Evolutionary conservation across 1,284 basidiomycete species (phyloP).

Genomic region (Trichosporon sp.): DNA sequence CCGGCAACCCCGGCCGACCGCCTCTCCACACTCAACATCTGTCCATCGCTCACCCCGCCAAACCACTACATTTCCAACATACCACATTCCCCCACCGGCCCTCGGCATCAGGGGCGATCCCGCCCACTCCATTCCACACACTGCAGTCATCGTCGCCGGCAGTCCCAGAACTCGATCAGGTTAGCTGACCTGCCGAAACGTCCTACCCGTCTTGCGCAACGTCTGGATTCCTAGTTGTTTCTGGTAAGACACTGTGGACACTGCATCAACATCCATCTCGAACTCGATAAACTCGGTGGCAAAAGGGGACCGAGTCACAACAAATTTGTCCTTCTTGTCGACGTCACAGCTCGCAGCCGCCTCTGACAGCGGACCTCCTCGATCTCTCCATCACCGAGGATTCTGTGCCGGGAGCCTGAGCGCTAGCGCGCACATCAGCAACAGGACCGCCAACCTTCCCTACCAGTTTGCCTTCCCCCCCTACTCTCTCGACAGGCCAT

Average conservation of each 20-base stretch:
- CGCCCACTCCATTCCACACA: slow-evolving; percentile 5
- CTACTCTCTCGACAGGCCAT: neutral
- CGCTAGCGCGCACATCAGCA: neutral
- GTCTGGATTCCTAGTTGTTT: neutral
- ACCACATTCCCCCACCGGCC: slow-evolving; percentile 2
- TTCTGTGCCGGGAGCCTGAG: neutral
- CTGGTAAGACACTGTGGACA: slow-evolving; percentile 1
- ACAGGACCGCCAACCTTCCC: neutral
- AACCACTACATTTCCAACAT: neutral
- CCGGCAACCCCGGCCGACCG: neutral
- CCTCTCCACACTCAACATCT: neutral
- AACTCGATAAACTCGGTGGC: neutral
- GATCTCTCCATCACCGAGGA: neutral
- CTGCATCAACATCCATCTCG: neutral
- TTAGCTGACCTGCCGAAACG: neutral
- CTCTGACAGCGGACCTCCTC: neutral
- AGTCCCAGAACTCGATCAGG: neutral
- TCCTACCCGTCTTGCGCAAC: neutral
- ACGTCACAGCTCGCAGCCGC: neutral
- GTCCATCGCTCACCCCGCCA: neutral
- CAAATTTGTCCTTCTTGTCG: neutral
- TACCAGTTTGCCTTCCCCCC: neutral
- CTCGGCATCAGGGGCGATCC: slow-evolving; percentile 3
- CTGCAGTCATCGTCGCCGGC: neutral
- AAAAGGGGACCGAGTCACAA: slow-evolving; percentile 1